phyloP scores from a whole-genome alignment of 352 stramenopile genomes.

The Elongisporangium undulatum region DNA sequence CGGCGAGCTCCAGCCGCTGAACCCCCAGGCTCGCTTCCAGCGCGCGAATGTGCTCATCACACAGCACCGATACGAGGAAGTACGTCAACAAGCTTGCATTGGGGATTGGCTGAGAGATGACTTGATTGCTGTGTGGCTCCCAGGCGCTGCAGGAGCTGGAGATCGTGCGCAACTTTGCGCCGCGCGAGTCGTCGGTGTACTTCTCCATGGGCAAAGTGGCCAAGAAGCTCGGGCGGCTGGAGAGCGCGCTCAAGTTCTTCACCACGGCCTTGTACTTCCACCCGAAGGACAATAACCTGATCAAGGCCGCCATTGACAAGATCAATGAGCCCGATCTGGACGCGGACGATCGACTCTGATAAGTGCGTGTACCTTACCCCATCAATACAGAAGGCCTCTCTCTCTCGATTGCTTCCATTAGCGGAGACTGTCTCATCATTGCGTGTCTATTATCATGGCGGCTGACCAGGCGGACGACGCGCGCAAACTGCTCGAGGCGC shows the following conservation, averaged over 20 bases:
- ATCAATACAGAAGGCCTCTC: constrained; percentile 1
- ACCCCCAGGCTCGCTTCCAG: constrained; percentile 93
- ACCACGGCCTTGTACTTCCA: constrained; percentile 96
- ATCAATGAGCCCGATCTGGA: constrained; percentile 61
- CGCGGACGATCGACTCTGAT: background rate
- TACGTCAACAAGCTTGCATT: constrained; percentile 4
- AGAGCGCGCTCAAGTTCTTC: constrained; percentile 95
- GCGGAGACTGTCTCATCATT: background rate
- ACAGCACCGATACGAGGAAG: constrained; percentile 89
- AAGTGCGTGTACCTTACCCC: background rate
- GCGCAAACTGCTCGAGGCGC: constrained; percentile 34
- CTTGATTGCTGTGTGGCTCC: background rate
- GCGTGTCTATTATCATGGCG: background rate
- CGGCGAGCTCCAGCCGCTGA: constrained; percentile 88
- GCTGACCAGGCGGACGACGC: constrained; percentile 10
- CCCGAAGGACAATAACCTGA: constrained; percentile 96
- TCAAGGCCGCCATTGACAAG: constrained; percentile 95
- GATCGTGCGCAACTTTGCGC: constrained; percentile 90
- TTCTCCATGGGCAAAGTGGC: constrained; percentile 96
- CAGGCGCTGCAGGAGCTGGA: constrained; percentile 90
- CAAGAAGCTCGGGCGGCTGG: constrained; percentile 80
- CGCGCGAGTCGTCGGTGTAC: constrained; percentile 95
- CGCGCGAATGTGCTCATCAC: constrained; percentile 93
- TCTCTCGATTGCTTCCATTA: constrained; percentile 12
- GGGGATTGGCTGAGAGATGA: background rate